These are phyloP conservation scores for Dryas drummondii DNA, from an alignment of 306 rosid genomes.

Conservation along the genomic window DNA sequence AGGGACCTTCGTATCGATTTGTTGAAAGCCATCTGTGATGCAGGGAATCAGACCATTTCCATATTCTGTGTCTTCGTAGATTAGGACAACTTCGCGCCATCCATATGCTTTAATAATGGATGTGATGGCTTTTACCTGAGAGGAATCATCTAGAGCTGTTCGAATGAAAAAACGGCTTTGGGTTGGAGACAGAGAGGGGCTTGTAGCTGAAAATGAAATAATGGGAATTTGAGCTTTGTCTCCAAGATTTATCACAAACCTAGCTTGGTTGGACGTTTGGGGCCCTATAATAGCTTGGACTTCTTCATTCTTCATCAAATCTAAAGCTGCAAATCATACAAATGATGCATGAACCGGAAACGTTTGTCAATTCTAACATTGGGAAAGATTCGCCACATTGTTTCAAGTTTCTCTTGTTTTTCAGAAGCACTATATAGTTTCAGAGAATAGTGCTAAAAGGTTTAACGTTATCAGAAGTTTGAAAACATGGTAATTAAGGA, in stretches of 20 bases:
- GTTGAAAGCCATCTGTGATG: slow-evolving; percentile 27
- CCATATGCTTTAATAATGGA: slow-evolving; percentile 30
- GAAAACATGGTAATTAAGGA: too few species aligned
- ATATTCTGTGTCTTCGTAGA: slow-evolving; percentile 41
- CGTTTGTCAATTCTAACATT: too few species aligned
- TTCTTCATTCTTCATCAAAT: slow-evolving; percentile 9
- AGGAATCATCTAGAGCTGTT: slow-evolving; percentile 9
- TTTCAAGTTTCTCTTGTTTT: too few species aligned
- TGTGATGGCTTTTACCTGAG: slow-evolving; percentile 30
- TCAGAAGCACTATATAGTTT: too few species aligned
- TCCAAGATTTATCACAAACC: slow-evolving; percentile 18
- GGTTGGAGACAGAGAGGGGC: slow-evolving; percentile 18
- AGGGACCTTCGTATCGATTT: slow-evolving; percentile 16
- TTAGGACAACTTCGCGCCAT: slow-evolving; percentile 36
- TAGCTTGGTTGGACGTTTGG: slow-evolving; percentile 25
- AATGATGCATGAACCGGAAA: neutral
- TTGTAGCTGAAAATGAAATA: slow-evolving; percentile 23
- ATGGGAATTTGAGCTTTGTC: slow-evolving; percentile 26
- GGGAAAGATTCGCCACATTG: too few species aligned
- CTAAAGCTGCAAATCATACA: slow-evolving; percentile 15
- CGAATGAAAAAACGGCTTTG: slow-evolving; percentile 23
- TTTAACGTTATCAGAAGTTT: too few species aligned
- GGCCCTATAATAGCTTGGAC: slow-evolving; percentile 27
- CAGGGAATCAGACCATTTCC: slow-evolving; percentile 41
- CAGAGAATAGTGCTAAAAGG: too few species aligned